Conservation (phyloP, 306 rosid genomes). For the Styphnolobium japonicum region DNA sequence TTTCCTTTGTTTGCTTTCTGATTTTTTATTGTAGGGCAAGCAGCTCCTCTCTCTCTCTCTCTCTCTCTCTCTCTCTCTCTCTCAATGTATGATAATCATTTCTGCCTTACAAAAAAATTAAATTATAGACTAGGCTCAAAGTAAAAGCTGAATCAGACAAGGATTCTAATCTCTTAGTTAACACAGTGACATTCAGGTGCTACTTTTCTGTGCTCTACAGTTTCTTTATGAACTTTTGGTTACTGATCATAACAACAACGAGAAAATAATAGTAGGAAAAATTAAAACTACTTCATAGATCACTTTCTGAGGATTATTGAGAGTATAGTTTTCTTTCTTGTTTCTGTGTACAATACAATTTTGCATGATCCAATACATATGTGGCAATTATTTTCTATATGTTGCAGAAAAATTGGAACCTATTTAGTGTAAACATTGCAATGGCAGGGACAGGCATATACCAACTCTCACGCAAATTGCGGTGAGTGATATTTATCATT, state of each 20-base stretch:
- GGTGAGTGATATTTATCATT: slow-evolving; percentile 40
- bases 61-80: neutral
- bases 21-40: neutral
- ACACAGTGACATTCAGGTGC: neutral
- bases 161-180: neutral
- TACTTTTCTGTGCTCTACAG: neutral
- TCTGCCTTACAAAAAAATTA: neutral
- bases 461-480: slow-evolving; percentile 82
- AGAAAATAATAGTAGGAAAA: neutral
- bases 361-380: neutral
- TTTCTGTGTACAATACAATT: neutral
- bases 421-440: slow-evolving; percentile 81
- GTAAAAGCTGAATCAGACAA: neutral
- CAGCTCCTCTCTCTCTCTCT: neutral
- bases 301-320: neutral
- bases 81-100: neutral
- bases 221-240: neutral
- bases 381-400: neutral
- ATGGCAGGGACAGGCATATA: slow-evolving; percentile 93
- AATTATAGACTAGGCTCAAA: neutral
- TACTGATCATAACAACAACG: neutral
- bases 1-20: neutral
- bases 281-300: neutral
- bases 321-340: neutral
- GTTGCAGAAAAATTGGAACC: slow-evolving; percentile 96